Base-by-base conservation (phyloP, 148 eudicot genomes). In the Fagopyrum homotropicum region DNA sequence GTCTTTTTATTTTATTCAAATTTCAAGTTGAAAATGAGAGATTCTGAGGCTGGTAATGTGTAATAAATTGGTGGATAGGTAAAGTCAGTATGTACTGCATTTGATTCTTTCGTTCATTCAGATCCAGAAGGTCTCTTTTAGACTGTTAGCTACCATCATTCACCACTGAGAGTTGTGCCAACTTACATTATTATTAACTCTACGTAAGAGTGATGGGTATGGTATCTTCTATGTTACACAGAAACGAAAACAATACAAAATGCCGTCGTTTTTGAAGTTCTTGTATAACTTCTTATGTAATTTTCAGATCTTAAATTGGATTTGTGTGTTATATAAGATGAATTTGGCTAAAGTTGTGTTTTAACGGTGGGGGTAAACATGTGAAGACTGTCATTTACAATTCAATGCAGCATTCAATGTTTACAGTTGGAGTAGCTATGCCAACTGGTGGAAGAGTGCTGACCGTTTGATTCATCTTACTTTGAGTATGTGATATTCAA, bases 341-440 rank as follows among this genome's bases (percentile, higher is more conserved):
- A 35, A 35, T 35, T 35, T 35, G 40, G 40, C 40, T 35, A 35
- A 35, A 35, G 40, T 35, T 35, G 40, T 35, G 40, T 35, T 35
- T 35, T 35, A 35, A 35, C 40, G 40, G 40, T 35, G 40, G 40
- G 40, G 40, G 40, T 35, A 35, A 35, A 35, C 40, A 35, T 35
- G 69, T 66, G 71, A 66, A 4, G 69, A 63, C 44, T 30, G 69
- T 29, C 16, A 30, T 7, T 43, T 40, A 35, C 1, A 5, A 66
- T 66, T 66, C 9, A 66, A 66, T 66, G 71, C 35, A 66, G 71
- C 71, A 66, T 11, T 66, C 8, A 66, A 66, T 66, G 71, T 46
- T 40, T 66, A 66, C 43, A 1, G 71, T 40, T 66, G 71, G 71
- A 66, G 71, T 66, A 66, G 71, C 40, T 35, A 35, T 35, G 40